phyloP scores from a whole-genome alignment of 2,329 filamentous ascomycete species.

The Colletotrichum euphorbiae region DNA sequence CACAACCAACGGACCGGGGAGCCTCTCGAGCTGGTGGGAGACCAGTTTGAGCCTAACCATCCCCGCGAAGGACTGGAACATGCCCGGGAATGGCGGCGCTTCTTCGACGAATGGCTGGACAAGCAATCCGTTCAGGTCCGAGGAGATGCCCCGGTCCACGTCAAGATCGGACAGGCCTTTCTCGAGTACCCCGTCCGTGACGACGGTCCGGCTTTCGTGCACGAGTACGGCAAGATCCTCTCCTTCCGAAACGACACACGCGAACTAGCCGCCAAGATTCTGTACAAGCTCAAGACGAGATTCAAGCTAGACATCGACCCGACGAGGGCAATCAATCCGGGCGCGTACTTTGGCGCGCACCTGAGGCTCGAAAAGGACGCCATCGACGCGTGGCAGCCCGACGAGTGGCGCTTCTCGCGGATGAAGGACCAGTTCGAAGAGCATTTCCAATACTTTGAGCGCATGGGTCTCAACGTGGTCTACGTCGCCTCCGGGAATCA shows the following conservation, averaged over 20 bases:
- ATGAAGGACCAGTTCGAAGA: conserved; percentile 48
- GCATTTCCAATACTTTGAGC: conserved; percentile 44
- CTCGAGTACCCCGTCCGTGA: conserved; percentile 52
- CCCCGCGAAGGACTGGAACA: conserved; percentile 43
- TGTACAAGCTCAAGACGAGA: conserved; percentile 42
- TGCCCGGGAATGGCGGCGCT: conserved; percentile 44
- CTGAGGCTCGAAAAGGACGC: conserved; percentile 49
- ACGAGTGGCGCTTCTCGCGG: conserved; percentile 47
- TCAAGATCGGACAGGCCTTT: conserved; percentile 49
- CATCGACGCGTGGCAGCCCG: conserved; percentile 46
- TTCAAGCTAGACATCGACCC: conserved; percentile 45
- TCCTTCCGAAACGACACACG: conserved; percentile 49
- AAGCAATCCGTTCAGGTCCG: conserved; percentile 36
- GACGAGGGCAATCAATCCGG: conserved; percentile 41
- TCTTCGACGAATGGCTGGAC: conserved; percentile 47
- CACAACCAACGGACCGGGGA: conserved; percentile 41
- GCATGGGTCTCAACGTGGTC: conserved; percentile 44
- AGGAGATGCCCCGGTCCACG: conserved; percentile 43
- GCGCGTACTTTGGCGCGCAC: conserved; percentile 48
- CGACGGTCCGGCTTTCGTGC: conserved; percentile 49
- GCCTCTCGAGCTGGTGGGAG: conserved; percentile 44
- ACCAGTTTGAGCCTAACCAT: conserved; percentile 49
- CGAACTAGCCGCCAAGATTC: conserved; percentile 45
- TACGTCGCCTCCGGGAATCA: conserved; percentile 49
- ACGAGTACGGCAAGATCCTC: conserved; percentile 49